phyloP scores from a whole-genome alignment of 306 rosid species.

The Vigna unguiculata region DNA sequence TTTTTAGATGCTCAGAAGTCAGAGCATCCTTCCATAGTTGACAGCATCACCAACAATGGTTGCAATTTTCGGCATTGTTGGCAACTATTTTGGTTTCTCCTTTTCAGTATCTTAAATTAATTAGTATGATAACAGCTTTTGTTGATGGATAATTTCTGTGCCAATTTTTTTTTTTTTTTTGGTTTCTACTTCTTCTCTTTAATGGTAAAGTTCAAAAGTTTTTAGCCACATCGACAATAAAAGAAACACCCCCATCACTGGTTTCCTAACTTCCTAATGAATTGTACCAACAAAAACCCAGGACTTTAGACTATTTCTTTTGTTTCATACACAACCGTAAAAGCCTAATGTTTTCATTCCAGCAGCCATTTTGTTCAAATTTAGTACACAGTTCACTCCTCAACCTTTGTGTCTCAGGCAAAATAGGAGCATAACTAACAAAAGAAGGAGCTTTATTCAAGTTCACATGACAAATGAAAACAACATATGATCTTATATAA shows the following conservation, averaged over 20 bases:
- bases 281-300: slow-evolving; percentile 4
- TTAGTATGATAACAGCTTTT: slow-evolving; percentile 3
- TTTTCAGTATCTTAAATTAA: slow-evolving; percentile 1
- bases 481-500: slow-evolving; percentile 9
- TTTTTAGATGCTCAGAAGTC: background rate
- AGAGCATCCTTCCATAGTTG: slow-evolving; percentile 14
- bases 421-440: slow-evolving; percentile 28
- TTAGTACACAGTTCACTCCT: slow-evolving; percentile 13
- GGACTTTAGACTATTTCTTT: background rate
- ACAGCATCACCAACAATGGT: slow-evolving; percentile 11
- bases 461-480: slow-evolving; percentile 14
- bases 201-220: background rate
- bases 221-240: slow-evolving; percentile 8
- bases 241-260: background rate
- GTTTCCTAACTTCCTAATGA: background rate
- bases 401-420: slow-evolving; percentile 7
- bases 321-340: slow-evolving; percentile 17
- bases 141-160: background rate
- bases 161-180: background rate
- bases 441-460: slow-evolving; percentile 25
- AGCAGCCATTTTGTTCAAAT: slow-evolving; percentile 32
- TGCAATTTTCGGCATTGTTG: slow-evolving; percentile 22
- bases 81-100: slow-evolving; percentile 18
- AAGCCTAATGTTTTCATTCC: slow-evolving; percentile 1
- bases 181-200: background rate